Evolutionary conservation across 768 basidiomycete genomes (phyloP).

Genomic region (Cystofilobasidium bisporidii): DNA sequence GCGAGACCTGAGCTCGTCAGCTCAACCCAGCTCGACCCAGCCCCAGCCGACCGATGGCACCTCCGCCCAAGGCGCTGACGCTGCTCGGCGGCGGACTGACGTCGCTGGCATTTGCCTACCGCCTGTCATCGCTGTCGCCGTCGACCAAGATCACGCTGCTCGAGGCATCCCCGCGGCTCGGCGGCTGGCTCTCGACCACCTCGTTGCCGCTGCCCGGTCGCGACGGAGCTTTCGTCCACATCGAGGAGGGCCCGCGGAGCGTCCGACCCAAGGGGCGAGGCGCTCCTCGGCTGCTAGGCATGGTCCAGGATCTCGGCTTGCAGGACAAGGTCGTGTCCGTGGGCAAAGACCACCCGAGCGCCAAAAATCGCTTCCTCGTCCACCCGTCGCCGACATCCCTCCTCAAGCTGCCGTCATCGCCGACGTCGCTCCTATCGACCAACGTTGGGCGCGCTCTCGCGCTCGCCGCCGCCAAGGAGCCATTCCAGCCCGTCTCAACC

Average conservation of each 20-base stretch:
- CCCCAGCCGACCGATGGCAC: background rate
- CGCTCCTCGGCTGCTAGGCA: slow-evolving; percentile 59
- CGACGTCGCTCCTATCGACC: slow-evolving; percentile 41
- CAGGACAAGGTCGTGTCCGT: slow-evolving; percentile 56
- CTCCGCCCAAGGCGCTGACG: slow-evolving; percentile 13
- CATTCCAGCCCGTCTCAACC: slow-evolving; percentile 41
- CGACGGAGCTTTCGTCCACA: slow-evolving; percentile 44
- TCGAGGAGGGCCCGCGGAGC: slow-evolving; percentile 83
- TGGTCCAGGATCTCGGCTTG: slow-evolving; percentile 72
- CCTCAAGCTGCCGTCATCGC: slow-evolving; percentile 45
- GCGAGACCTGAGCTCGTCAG: too few species aligned
- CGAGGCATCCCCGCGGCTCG: slow-evolving; percentile 10
- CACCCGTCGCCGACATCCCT: slow-evolving; percentile 41
- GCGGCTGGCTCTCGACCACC: slow-evolving; percentile 22
- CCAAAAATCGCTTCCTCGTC: slow-evolving; percentile 64
- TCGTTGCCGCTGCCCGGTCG: slow-evolving; percentile 4
- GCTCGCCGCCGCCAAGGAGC: slow-evolving; percentile 52
- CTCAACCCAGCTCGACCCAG: too few species aligned
- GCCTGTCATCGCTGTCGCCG: slow-evolving; percentile 21
- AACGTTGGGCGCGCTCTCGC: slow-evolving; percentile 44
- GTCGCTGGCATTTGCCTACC: slow-evolving; percentile 24
- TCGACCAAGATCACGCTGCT: slow-evolving; percentile 22
- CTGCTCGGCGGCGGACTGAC: slow-evolving; percentile 28
- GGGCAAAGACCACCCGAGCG: slow-evolving; percentile 58
- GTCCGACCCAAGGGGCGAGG: slow-evolving; percentile 57